Conservation (phyloP, 768 basidiomycete genomes). For the Leccinum incarnatum region DNA sequence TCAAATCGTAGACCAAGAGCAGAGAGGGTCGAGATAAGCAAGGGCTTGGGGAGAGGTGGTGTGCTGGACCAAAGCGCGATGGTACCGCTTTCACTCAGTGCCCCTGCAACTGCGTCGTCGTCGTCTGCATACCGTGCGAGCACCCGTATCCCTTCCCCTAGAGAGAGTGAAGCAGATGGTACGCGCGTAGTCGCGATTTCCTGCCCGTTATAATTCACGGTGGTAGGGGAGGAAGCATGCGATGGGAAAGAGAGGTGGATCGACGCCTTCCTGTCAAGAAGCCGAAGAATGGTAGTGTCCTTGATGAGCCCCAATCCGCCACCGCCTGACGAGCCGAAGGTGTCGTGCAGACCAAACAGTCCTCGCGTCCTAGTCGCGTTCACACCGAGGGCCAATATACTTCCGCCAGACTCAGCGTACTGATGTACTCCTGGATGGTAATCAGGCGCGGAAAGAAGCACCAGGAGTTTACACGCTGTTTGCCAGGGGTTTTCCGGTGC, state of each 20-base stretch:
- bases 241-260: conserved; percentile 29
- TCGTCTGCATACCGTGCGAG: conserved; percentile 18
- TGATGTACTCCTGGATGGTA: conserved; percentile 45
- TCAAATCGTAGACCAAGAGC: conserved; percentile 27
- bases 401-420: conserved; percentile 68
- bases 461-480: conserved; percentile 69
- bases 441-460: conserved; percentile 62
- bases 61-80: conserved; percentile 32
- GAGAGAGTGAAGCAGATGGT: conserved; percentile 17
- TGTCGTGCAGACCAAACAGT: conserved; percentile 30
- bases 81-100: conserved; percentile 22
- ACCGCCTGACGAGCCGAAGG: conserved; percentile 35
- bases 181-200: conserved; percentile 6
- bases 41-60: conserved; percentile 22
- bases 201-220: conserved; percentile 6
- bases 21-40: conserved; percentile 21
- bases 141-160: conserved; percentile 12
- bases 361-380: conserved; percentile 52
- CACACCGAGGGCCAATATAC: conserved; percentile 64
- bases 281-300: conserved; percentile 26
- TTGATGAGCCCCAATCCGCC: conserved; percentile 32
- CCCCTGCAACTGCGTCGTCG: conserved; percentile 17
- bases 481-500: conserved; percentile 75
- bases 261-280: conserved; percentile 21
- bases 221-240: conserved; percentile 5